Evolutionary conservation across 2,329 filamentous ascomycete species (phyloP), one percentile per base, ranked within the genome.

Genomic region (Cyphellophora europaea): DNA sequence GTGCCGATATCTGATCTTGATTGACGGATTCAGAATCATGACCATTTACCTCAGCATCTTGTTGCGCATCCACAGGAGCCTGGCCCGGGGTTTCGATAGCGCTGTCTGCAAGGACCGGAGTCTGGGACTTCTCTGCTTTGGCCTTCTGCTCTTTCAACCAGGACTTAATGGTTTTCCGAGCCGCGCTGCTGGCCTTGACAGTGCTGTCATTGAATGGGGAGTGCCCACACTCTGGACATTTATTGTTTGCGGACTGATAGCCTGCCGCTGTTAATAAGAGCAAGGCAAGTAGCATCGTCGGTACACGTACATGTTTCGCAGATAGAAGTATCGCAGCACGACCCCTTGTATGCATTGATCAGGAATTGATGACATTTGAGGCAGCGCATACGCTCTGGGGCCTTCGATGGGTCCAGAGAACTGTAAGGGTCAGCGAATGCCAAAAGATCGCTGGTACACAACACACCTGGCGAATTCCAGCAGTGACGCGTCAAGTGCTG

Each of bases 361-460:
- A 87, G 88, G 39, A 96, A 71, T 58, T 84, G 87, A 64, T 82
- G 91, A 63, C 91, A 98, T 49, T 86, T 84, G 34, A 86, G 86
- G 67, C 91, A 98, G 61, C 88, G 82, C 45, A 98, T 73, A 69
- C 94, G 95, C 53, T 88, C 86, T n/a, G 91, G 91, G 38, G 95
- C 87, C 43, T 91, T 85, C 51, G 89, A 84, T 46, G 82, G 75
- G 13, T 76, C 67, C 41, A 94, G 70, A 32, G 82, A 80, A 57
- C 86, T 93, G 53, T n/a, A n/a, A n/a, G n/a, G n/a, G n/a, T n/a
- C n/a, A n/a, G n/a, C n/a, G n/a, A n/a, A n/a, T n/a, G n/a, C n/a
- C n/a, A n/a, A n/a, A n/a, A n/a, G n/a, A n/a, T n/a, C n/a, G n/a
- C n/a, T n/a, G n/a, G n/a, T n/a, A 27, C 12, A 18, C 23, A 21